Conservation (phyloP, 2,329 filamentous ascomycete species). For the Neospermospora avenae region DNA sequence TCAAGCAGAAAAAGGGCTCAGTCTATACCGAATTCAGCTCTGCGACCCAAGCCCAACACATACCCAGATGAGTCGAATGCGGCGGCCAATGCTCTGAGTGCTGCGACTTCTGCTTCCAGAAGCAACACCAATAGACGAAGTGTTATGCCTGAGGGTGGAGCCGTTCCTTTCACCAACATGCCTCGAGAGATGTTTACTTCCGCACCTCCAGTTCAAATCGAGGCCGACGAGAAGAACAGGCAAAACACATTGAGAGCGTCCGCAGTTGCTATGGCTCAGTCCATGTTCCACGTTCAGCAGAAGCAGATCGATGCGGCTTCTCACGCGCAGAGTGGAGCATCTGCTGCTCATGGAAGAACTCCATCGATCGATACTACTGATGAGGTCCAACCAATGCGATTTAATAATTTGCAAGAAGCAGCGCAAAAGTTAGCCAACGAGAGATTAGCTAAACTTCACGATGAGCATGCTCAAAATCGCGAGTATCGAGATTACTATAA, state of each 20-base stretch:
- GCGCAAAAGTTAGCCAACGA: constrained; percentile 85
- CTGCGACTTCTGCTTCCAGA: constrained; percentile 59
- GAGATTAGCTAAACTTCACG: constrained; percentile 74
- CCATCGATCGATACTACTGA: constrained; percentile 36
- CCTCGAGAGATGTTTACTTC: constrained; percentile 75
- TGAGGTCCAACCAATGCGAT: constrained; percentile 47
- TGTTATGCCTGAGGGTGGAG: constrained; percentile 51
- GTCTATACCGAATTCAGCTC: constrained; percentile 49
- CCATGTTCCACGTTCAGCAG: constrained; percentile 75
- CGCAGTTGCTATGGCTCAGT: constrained; percentile 83
- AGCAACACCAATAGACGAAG: constrained; percentile 16
- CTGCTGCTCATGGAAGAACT: constrained; percentile 32
- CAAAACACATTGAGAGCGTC: constrained; percentile 75
- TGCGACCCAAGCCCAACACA: constrained; percentile 40
- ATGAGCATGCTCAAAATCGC: constrained; percentile 60
- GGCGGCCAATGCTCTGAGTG: constrained; percentile 66
- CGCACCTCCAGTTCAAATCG: constrained; percentile 65
- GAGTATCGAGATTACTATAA: constrained; percentile 73
- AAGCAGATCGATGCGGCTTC: constrained; percentile 41
- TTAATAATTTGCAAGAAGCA: constrained; percentile 73
- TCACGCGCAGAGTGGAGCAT: constrained; percentile 29
- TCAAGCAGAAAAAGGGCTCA: constrained; percentile 54
- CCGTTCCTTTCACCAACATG: constrained; percentile 66
- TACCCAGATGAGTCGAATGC: constrained; percentile 58
- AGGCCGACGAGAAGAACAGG: constrained; percentile 70